Percentiles rank a stretch among this genome's conserved stretches.
phyloP scores from a whole-genome alignment of 495 filamentous ascomycete genomes.

The Penicillium herquei region DNA sequence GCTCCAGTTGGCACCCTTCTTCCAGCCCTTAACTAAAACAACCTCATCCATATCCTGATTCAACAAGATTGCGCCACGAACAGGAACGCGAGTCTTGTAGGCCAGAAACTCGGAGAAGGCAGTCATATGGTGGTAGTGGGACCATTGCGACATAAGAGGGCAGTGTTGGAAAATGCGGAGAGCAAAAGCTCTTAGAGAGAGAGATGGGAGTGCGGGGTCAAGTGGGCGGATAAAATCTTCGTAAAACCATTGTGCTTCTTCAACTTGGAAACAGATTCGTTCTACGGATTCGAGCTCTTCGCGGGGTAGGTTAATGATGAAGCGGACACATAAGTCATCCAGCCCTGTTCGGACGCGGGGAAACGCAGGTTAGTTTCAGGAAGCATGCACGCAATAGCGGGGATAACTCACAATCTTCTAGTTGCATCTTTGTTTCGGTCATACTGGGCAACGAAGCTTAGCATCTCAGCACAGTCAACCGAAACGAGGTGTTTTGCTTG shows the following conservation, averaged over 20 bases:
- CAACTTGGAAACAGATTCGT: slow-evolving; percentile 95
- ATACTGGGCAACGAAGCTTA: slow-evolving; percentile 52
- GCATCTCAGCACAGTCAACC: slow-evolving; percentile 44
- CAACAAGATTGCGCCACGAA: slow-evolving; percentile 88
- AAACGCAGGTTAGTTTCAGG: background rate
- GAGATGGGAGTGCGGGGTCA: slow-evolving; percentile 78
- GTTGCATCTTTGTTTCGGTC: slow-evolving; percentile 75
- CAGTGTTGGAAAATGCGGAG: slow-evolving; percentile 89
- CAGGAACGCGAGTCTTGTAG: slow-evolving; percentile 92
- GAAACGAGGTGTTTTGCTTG: slow-evolving; percentile 22
- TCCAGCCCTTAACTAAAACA: slow-evolving; percentile 94
- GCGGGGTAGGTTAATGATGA: slow-evolving; percentile 90
- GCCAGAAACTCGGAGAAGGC: slow-evolving; percentile 87
- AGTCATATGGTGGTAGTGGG: slow-evolving; percentile 68
- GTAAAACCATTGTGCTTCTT: slow-evolving; percentile 99
- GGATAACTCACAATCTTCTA: slow-evolving; percentile 75
- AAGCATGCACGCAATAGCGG: slow-evolving; percentile 17
- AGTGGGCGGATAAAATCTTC: slow-evolving; percentile 96
- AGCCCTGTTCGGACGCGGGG: slow-evolving; percentile 58
- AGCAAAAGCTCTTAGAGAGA: slow-evolving; percentile 79
- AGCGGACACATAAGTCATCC: slow-evolving; percentile 92
- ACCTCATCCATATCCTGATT: slow-evolving; percentile 89
- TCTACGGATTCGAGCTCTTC: slow-evolving; percentile 87
- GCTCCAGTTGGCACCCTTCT: slow-evolving; percentile 94
- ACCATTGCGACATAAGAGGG: slow-evolving; percentile 78